A percentile compares a stretch with the other conserved stretches of the same genome.
Evolutionary conservation across 1,284 basidiomycete species (phyloP).

Genomic region (Cryptococcus sp.): DNA sequence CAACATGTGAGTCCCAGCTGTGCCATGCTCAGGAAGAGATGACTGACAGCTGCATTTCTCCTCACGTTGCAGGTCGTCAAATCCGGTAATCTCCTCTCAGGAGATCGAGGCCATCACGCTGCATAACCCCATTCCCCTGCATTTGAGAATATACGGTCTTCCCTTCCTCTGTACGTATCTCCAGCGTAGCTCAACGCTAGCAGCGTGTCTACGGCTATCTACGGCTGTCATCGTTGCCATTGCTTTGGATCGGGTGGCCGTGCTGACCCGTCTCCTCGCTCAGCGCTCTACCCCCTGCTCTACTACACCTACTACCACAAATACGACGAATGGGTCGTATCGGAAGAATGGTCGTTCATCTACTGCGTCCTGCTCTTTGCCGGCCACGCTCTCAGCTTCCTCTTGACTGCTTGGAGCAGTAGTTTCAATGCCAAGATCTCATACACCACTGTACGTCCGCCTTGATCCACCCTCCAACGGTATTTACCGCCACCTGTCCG

Average conservation of each 20-base stretch:
- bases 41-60: no score
- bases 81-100: slow-evolving; percentile 64
- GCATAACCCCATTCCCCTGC: slow-evolving; percentile 75
- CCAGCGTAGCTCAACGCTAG: slow-evolving; percentile 69
- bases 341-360: slow-evolving; percentile 95
- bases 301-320: slow-evolving; percentile 83
- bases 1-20: slow-evolving; percentile 16
- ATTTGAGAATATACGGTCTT: slow-evolving; percentile 76
- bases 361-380: slow-evolving; percentile 81
- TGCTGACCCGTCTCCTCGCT: not conserved
- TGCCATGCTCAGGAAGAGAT: not conserved
- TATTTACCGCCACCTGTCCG: not conserved
- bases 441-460: slow-evolving; percentile 52
- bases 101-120: slow-evolving; percentile 82
- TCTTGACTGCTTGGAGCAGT: slow-evolving; percentile 88
- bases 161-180: slow-evolving; percentile 68
- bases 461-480: no score
- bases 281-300: slow-evolving; percentile 78
- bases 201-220: slow-evolving; percentile 73
- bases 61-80: slow-evolving; percentile 19
- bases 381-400: slow-evolving; percentile 88
- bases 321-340: slow-evolving; percentile 88
- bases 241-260: no score
- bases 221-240: no score
- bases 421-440: slow-evolving; percentile 77